Evolutionary conservation across 257 asterid species (phyloP), one percentile per base, ranked within the genome.

Genomic region (Cordia subcordata): DNA sequence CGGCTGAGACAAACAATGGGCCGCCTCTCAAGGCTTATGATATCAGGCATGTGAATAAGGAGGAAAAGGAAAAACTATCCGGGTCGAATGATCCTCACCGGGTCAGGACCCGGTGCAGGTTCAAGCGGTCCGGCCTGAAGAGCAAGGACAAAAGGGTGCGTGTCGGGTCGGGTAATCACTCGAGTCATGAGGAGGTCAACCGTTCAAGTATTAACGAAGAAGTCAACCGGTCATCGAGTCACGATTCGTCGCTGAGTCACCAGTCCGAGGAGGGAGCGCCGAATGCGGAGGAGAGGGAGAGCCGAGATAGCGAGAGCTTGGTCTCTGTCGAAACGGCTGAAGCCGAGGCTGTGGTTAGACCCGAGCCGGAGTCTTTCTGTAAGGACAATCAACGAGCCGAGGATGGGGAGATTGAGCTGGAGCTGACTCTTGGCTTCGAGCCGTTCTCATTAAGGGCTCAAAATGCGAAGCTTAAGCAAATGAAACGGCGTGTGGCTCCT

Each of bases 191-290:
- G 20, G 82, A 75, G 58, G 75, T 10, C 37, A 72, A 69, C 27
- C 55, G 92, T 71, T 83, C 94, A 4, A n/a, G n/a, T n/a, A n/a
- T n/a, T n/a, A 47, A 1, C 53, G 6, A 3, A n/a, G 82, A 75
- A 58, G 75, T 10, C 37, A 72, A 69, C 27, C 55, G 92, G 73
- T 83, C 94, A 4, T 77, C 82, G 19, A 85, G 96, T 64, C 94
- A 82, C 14, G 88, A 78, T 60, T 85, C 96, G 49, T 77, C 91
- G 0, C 56, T 88, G 70, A 82, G 94, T 70, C 96, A 88, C 62
- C 92, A 85, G 69, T 83, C 89, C 4, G 82, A 57, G 63, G 32
- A 64, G 64, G 79, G 35, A 0, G 72, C 46, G 52, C 62, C 42
- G 37, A 56, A 57, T 65, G 63, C 8, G 68, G 77, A 65, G 61